Conservation (phyloP, 345 rosid species). For the Hevea brasiliensis region DNA sequence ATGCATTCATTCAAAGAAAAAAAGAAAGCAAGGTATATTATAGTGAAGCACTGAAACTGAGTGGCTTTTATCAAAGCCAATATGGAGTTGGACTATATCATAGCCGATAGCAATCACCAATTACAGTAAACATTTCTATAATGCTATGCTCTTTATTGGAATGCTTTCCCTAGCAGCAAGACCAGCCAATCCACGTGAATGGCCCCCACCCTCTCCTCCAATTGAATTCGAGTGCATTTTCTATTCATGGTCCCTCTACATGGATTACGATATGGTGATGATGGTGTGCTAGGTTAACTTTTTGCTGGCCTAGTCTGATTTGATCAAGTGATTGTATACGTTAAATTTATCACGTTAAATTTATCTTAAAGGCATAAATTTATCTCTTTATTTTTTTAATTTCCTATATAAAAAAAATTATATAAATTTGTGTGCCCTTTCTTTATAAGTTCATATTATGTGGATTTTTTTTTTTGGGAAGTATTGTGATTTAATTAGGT, state of each 20-base stretch:
- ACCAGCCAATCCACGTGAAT: conserved; percentile 30
- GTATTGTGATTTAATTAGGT: no score
- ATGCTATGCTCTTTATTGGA: not conserved
- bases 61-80: not conserved
- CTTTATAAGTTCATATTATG: no score
- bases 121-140: conserved; percentile 1
- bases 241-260: not conserved
- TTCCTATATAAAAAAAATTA: no score
- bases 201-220: conserved; percentile 27
- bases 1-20: conserved; percentile 27
- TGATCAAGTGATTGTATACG: no score
- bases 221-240: conserved; percentile 17
- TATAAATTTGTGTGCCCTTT: no score
- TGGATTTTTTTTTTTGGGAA: no score
- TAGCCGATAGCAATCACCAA: not conserved
- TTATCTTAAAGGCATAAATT: no score
- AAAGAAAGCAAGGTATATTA: not conserved
- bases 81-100: not conserved
- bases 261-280: no score
- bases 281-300: no score
- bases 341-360: no score
- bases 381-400: no score
- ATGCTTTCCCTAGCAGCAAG: conserved; percentile 13
- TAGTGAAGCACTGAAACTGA: conserved; percentile 18
- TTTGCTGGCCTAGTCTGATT: no score